A percentile compares a stretch with the other conserved stretches of the same genome.
Conservation (phyloP, 148 eudicot genomes). For the Amaranthus palmeri region DNA sequence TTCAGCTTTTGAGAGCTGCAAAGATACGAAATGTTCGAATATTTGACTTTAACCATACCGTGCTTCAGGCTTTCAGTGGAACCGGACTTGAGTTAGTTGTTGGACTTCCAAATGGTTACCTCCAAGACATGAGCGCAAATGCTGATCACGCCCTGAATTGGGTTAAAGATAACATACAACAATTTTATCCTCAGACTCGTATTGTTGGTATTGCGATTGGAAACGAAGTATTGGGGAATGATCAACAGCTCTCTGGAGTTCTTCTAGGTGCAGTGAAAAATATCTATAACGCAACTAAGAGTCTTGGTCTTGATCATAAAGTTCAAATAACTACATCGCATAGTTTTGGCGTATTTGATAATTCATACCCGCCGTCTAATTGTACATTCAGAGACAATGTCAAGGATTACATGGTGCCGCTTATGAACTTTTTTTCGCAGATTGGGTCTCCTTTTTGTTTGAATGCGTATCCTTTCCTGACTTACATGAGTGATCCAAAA, state of each 20-base stretch:
- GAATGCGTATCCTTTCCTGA: constrained; percentile 69
- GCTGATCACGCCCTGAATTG: constrained; percentile 54
- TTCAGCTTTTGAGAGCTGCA: constrained; percentile 41
- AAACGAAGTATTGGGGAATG: constrained; percentile 61
- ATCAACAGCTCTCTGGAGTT: constrained; percentile 37
- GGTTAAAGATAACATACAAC: constrained; percentile 58
- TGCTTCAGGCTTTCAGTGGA: constrained; percentile 62
- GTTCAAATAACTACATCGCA: constrained; percentile 63
- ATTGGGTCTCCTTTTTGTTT: constrained; percentile 71
- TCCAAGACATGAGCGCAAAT: constrained; percentile 49
- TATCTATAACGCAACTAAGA: constrained; percentile 53
- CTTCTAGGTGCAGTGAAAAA: constrained; percentile 59
- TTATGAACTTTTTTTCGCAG: constrained; percentile 44
- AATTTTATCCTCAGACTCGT: constrained; percentile 47
- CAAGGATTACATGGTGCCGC: constrained; percentile 53
- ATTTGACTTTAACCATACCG: constrained; percentile 56
- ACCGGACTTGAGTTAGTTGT: constrained; percentile 66
- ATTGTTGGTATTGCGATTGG: constrained; percentile 71
- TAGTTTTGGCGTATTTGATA: constrained; percentile 53
- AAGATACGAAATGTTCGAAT: constrained; percentile 67
- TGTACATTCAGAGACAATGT: constrained; percentile 42
- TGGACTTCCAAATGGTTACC: constrained; percentile 55
- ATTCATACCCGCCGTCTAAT: constrained; percentile 74
- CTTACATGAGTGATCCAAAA: constrained; percentile 58
- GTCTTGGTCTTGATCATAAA: constrained; percentile 37